Evolutionary conservation across 2,329 filamentous ascomycete genomes (phyloP).

Genomic region (Boeremia exigua): DNA sequence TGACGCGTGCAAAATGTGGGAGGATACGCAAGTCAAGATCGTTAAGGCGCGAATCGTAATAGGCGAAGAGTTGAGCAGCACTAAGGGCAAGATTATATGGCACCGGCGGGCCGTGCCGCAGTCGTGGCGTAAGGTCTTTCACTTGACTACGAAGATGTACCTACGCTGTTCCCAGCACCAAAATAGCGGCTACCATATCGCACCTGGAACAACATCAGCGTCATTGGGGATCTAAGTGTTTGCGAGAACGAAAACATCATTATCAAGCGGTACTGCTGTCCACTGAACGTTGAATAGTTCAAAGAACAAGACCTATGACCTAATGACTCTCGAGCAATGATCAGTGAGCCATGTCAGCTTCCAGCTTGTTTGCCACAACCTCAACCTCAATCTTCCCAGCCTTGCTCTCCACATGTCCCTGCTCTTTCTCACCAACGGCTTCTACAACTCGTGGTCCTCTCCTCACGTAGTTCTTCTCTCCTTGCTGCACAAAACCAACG

Average conservation of each 20-base stretch:
- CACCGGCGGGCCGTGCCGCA: conserved; percentile 1
- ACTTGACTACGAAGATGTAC: background rate
- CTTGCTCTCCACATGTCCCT: background rate
- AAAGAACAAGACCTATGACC: background rate
- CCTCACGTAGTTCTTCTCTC: background rate
- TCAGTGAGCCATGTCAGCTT: background rate
- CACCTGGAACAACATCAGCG: no score
- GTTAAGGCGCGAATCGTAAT: background rate
- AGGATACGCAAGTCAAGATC: no score
- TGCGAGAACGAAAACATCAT: no score
- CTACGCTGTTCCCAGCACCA: background rate
- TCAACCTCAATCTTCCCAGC: conserved; percentile 5
- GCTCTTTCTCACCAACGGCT: conserved; percentile 4
- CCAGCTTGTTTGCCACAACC: conserved; percentile 1
- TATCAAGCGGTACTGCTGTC: no score
- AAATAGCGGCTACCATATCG: conserved; percentile 6
- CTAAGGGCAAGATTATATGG: background rate
- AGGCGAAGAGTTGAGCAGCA: no score
- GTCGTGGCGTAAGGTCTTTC: background rate
- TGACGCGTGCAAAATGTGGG: background rate
- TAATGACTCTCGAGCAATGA: background rate
- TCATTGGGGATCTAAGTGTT: no score
- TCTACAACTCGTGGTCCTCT: conserved; percentile 7
- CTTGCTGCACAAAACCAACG: conserved; percentile 34
- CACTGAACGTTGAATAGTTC: background rate